Base-by-base conservation (phyloP, 2,329 filamentous ascomycete genomes). In the Neofusicoccum umdonicola region DNA sequence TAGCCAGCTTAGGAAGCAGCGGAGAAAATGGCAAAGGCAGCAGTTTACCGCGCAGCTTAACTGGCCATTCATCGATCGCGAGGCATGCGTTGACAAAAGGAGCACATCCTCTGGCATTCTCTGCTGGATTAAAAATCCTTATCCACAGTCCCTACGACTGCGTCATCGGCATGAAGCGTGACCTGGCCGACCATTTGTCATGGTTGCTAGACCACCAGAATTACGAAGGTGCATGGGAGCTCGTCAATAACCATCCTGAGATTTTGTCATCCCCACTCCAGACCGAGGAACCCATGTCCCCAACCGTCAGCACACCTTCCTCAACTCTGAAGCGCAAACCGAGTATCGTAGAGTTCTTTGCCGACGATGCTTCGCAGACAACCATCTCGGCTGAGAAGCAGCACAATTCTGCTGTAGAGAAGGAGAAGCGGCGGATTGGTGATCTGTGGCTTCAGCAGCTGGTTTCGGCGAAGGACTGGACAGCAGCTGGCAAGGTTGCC, bases 81-180 rank as follows among this genome's bases (percentile, higher is more conserved):
- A 64, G 27, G 35, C 44, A 52, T 3, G 41, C 44, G 27, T 37
- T 63, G 19, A n/a, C 44, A 37, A 63, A 63, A n/a, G 74, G 70
- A 42, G 73, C 76, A 13, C 82, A 84, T 68, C 83, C 81, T 52
- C 80, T 84, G 68, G 79, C 80, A 17, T 77, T 80, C 4, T 82
- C 83, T 9, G 81, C 84, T 42, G 88, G 88, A 6, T 82, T 89
- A 69, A 91, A 98, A 72, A 90, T 99, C 15, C 97, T 97, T 74
- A 92, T 99, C 45, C 93, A 97, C 72, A 97, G 93, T 71, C 95
- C 95, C 0, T 99, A 96, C 73, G 95, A 99, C 77, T 98, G 93
- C 71, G 90, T 98, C n/a, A 81, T 97, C 63, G 92, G 92, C 0
- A 92, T 95, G 2, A 93, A 93, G 74, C 85, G 95, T 69, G 93